Conservation (phyloP, 176 grass and related monocot species). For the Phyllostachys edulis region DNA sequence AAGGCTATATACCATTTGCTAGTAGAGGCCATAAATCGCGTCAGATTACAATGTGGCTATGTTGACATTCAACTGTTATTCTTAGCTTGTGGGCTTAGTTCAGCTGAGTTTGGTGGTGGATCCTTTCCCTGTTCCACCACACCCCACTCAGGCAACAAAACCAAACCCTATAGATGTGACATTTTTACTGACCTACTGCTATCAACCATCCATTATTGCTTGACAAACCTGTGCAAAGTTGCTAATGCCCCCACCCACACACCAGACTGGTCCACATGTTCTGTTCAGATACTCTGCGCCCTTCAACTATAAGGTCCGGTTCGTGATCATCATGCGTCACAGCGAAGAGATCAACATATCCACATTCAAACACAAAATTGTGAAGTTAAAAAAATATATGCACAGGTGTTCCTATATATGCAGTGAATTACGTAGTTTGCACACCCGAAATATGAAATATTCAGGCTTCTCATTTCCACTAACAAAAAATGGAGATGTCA, state of each 20-base stretch:
- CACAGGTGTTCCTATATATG: background rate
- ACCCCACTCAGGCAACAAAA: background rate
- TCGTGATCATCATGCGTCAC: background rate
- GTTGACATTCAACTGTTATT: too few species aligned
- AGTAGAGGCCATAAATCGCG: too few species aligned
- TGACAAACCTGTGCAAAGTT: background rate
- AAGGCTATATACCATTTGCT: too few species aligned
- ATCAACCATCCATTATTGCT: background rate
- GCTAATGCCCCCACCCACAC: background rate
- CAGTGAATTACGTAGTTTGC: background rate
- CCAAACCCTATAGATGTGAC: background rate
- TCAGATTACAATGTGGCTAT: too few species aligned
- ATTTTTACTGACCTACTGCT: background rate
- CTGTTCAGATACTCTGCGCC: background rate
- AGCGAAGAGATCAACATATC: background rate
- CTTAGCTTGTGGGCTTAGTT: background rate
- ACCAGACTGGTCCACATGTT: background rate
- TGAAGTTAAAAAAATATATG: background rate
- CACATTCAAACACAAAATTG: background rate
- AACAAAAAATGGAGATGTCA: background rate
- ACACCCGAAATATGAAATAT: conserved; percentile 18
- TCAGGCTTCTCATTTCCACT: conserved; percentile 11
- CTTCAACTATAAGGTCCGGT: background rate
- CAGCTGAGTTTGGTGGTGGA: background rate
- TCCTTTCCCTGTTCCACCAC: background rate